A percentile compares a stretch with the other conserved stretches of the same genome.
Conservation (phyloP, 2,329 filamentous ascomycete species). For the Exophiala mesophila region DNA sequence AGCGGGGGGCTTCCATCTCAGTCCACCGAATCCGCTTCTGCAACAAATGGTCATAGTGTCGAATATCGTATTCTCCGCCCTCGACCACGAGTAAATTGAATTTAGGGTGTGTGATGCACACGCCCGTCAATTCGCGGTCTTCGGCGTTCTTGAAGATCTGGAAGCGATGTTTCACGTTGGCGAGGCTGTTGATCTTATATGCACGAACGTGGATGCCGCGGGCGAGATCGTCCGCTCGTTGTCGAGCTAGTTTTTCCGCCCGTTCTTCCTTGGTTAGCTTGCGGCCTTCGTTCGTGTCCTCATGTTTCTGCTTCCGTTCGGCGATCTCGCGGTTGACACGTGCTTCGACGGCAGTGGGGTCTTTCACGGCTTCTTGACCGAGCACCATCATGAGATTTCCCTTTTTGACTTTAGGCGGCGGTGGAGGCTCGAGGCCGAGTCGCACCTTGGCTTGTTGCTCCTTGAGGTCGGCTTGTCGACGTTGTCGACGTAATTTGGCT, state of each 20-base stretch:
- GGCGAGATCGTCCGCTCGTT: conserved; percentile 82
- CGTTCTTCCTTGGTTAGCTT: conserved; percentile 84
- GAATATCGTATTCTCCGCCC: conserved; percentile 76
- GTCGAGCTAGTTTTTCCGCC: conserved; percentile 72
- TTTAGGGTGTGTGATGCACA: conserved; percentile 86
- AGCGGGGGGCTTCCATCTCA: conserved; percentile 71
- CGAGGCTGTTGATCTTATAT: conserved; percentile 83
- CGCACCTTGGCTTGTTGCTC: conserved; percentile 96
- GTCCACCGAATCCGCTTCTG: conserved; percentile 91
- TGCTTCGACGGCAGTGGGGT: conserved; percentile 94
- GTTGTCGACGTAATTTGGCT: conserved; percentile 82
- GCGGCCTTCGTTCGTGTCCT: conserved; percentile 73
- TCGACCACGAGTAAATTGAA: conserved; percentile 89
- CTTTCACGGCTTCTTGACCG: conserved; percentile 87
- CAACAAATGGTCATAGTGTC: conserved; percentile 88
- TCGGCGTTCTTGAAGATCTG: conserved; percentile 91
- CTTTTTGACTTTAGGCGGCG: conserved; percentile 94
- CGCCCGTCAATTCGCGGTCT: conserved; percentile 76
- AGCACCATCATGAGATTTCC: conserved; percentile 96
- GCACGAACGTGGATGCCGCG: conserved; percentile 83
- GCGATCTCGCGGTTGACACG: conserved; percentile 89
- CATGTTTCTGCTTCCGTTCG: conserved; percentile 74
- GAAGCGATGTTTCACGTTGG: conserved; percentile 88
- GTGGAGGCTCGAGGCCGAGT: conserved; percentile 80
- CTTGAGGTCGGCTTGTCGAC: conserved; percentile 87